Base-by-base conservation (phyloP, 768 basidiomycete species). In the Filobasidium floriforme region DNA sequence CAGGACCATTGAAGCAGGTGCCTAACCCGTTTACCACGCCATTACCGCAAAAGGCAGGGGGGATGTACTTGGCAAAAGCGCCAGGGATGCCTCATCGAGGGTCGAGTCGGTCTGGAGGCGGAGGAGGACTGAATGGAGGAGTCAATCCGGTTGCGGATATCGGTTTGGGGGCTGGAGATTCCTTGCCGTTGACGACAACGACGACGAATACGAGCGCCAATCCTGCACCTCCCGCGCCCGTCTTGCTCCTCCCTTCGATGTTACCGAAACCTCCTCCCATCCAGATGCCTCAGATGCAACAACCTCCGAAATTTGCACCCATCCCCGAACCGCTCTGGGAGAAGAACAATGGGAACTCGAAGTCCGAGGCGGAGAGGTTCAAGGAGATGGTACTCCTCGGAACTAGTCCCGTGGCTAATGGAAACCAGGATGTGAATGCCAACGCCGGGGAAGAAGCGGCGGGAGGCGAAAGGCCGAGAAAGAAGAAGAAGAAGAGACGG, bases 321-420 rank as follows among this genome's bases (percentile, higher is more conserved):
- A 32, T 57, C 54, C 54, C 54, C 26, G 54, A 57, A 57, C 54
- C 54, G 24, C 12, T 28, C 26, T 57, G 54, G 54, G 54, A 57
- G 29, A 24, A 24, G 18, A 18, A 15, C 24, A 57, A 32, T 24
- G 54, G 26, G 7, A 24, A 32, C 6, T 37, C 32, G 4, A 57
- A 28, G 26, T 26, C 24, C 54, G 54, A 57, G 54, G 54, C 54
- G 54, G 54, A 57, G 26, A 57, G 26, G 26, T 57, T 57, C n/a
- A 57, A 57, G 54, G 54, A 57, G 46, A 57, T 32, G 29, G 54
- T 57, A 22, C 24, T 26, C 18, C 46, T 49, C 15, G 54, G 54
- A 32, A 24, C 19, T 3, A 18, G 46, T 51, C 46, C 18, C 7
- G 54, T 4, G n/a, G 14, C 12, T 14, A 18, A 15, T 49, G 46